phyloP scores from a whole-genome alignment of 257 asterid genomes.

The Solanum dulcamara region DNA sequence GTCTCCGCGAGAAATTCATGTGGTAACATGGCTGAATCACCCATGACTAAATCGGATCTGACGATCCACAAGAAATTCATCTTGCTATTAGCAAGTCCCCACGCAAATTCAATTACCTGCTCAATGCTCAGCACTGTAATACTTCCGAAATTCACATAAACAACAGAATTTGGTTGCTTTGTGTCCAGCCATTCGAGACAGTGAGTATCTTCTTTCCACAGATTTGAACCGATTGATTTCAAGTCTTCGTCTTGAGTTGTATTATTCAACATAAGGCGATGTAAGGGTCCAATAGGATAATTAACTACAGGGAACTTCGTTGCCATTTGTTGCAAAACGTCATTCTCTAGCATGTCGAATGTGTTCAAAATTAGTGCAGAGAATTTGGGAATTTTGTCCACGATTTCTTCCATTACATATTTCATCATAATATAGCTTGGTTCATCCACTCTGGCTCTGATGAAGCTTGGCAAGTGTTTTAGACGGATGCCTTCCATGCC shows the following conservation, averaged over 20 bases:
- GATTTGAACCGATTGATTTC: slow-evolving; percentile 4
- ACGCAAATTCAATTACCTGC: slow-evolving; percentile 18
- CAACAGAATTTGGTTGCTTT: slow-evolving; percentile 15
- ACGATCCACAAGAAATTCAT: slow-evolving; percentile 19
- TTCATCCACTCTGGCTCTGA: slow-evolving; percentile 11
- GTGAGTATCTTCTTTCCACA: slow-evolving; percentile 29
- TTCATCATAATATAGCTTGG: slow-evolving; percentile 3
- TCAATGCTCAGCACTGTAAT: not conserved
- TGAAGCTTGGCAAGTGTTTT: slow-evolving; percentile 18
- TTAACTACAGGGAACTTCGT: not conserved
- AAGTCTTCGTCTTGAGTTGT: not conserved
- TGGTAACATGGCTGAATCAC: slow-evolving; percentile 6
- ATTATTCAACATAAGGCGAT: not conserved
- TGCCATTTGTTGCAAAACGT: slow-evolving; percentile 1
- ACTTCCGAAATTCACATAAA: slow-evolving; percentile 27
- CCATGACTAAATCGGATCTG: slow-evolving; percentile 13
- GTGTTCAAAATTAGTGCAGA: slow-evolving; percentile 18
- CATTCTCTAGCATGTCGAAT: slow-evolving; percentile 7
- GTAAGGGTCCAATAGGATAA: slow-evolving; percentile 18
- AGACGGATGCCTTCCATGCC: slow-evolving; percentile 17
- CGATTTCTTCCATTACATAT: not conserved
- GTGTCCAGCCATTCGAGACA: slow-evolving; percentile 22
- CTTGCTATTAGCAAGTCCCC: slow-evolving; percentile 25
- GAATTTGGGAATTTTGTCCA: slow-evolving; percentile 2
- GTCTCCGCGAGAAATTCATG: slow-evolving; percentile 11